Conservation (phyloP, 352 stramenopile species). For the Peronospora belbahrii region DNA sequence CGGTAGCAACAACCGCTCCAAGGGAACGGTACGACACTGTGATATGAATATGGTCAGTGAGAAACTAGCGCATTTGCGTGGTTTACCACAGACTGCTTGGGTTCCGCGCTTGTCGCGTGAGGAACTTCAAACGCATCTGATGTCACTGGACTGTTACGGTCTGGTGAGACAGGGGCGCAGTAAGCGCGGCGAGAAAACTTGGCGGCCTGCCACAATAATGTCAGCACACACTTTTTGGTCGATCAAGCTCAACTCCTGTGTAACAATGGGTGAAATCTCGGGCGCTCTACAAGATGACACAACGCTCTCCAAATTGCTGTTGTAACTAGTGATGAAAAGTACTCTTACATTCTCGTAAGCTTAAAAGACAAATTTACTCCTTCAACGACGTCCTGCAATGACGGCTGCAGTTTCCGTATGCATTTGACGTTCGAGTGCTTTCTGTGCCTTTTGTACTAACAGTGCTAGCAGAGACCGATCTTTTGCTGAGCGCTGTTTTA, state of each 20-base stretch:
- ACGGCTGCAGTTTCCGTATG: conserved; percentile 41
- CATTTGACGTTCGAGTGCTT: conserved; percentile 65
- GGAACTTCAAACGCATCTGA: conserved; percentile 52
- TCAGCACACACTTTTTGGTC: conserved; percentile 36
- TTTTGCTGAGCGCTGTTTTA: conserved; percentile 36
- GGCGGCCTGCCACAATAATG: conserved; percentile 9
- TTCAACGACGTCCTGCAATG: conserved; percentile 16
- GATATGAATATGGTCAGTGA: conserved; percentile 42
- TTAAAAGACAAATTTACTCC: background rate
- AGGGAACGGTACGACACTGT: conserved; percentile 11
- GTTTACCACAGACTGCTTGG: conserved; percentile 37
- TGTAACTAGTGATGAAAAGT: conserved; percentile 8
- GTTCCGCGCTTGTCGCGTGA: conserved; percentile 48
- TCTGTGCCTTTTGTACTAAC: conserved; percentile 73
- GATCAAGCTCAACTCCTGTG: conserved; percentile 36
- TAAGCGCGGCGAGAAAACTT: conserved; percentile 11
- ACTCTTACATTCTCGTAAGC: background rate
- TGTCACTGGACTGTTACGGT: conserved; percentile 64
- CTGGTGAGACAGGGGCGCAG: conserved; percentile 34
- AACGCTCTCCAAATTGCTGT: conserved; percentile 26
- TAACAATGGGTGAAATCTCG: conserved; percentile 36
- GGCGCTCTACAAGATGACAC: conserved; percentile 41
- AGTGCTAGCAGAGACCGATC: conserved; percentile 65
- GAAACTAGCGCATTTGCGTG: conserved; percentile 36
- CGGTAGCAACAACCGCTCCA: conserved; percentile 1